These are phyloP conservation scores for Stromatinia cepivora DNA, from an alignment of 2,329 filamentous ascomycete species.

Conservation along the genomic window DNA sequence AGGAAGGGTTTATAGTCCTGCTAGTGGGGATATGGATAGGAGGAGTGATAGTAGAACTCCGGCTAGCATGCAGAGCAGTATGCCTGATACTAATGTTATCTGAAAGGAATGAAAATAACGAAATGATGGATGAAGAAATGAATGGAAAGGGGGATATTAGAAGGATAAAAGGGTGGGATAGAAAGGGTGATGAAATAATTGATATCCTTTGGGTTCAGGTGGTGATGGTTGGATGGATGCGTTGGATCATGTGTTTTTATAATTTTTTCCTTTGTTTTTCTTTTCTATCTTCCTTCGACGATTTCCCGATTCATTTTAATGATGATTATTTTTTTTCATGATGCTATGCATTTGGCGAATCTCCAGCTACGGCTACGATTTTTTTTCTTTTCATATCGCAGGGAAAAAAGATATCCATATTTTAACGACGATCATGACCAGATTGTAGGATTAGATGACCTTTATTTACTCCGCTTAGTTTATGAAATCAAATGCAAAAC, in stretches of 20 bases:
- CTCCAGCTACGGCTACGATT: not conserved
- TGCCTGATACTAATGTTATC: conserved; percentile 37
- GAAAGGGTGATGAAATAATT: not conserved
- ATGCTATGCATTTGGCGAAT: conserved; percentile 14
- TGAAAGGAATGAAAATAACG: conserved; percentile 24
- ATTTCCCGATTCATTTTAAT: conserved; percentile 10
- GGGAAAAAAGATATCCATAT: conserved; percentile 18
- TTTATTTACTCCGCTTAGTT: conserved; percentile 12
- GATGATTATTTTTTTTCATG: conserved; percentile 15
- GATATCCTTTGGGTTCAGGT: conserved; percentile 15
- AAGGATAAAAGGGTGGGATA: not conserved
- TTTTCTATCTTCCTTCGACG: not conserved
- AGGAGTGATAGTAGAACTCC: conserved; percentile 28
- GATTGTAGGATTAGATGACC: conserved; percentile 14
- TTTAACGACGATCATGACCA: conserved; percentile 20
- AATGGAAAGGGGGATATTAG: not conserved
- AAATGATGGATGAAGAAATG: conserved; percentile 6
- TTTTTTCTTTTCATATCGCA: not conserved
- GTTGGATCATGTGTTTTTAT: conserved; percentile 14
- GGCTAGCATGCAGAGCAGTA: conserved; percentile 40
- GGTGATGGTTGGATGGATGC: not conserved
- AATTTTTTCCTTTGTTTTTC: not conserved
- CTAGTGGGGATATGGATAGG: conserved; percentile 25
- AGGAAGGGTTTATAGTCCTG: conserved; percentile 34
- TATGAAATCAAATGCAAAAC: conserved; percentile 11